Conservation (phyloP, 371 early-diverging fungal genomes). For the Mucor racemosus region DNA sequence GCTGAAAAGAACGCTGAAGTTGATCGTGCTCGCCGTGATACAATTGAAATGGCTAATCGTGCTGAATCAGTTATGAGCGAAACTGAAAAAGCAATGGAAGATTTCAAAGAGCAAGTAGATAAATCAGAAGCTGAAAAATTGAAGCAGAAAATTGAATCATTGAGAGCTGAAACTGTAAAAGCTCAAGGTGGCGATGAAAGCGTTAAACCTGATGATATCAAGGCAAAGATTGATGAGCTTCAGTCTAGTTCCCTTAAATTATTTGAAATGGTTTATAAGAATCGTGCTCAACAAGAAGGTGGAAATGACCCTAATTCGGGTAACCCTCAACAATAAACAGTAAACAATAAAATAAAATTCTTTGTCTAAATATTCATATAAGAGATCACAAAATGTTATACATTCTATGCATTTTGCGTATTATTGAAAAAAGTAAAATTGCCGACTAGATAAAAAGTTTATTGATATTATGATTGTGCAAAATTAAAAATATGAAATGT, state of each 20-base stretch:
- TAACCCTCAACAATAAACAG: conserved; percentile 5
- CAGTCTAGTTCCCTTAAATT: conserved; percentile 86
- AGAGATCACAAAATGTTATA: too few species aligned
- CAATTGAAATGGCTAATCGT: conserved; percentile 87
- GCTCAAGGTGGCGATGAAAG: conserved; percentile 63
- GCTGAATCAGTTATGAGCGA: conserved; percentile 87
- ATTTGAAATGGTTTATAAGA: conserved; percentile 94
- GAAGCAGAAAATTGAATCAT: conserved; percentile 69
- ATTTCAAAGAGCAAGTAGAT: conserved; percentile 90
- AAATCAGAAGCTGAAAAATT: conserved; percentile 76
- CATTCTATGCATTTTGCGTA: too few species aligned
- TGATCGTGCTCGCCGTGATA: conserved; percentile 85
- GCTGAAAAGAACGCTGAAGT: conserved; percentile 84
- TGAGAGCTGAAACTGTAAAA: conserved; percentile 69
- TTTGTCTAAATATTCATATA: too few species aligned
- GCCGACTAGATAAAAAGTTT: neutral
- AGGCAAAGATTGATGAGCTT: conserved; percentile 70
- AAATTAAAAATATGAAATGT: neutral
- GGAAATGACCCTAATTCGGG: conserved; percentile 4
- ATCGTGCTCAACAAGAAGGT: conserved; percentile 40
- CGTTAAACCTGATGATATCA: conserved; percentile 65
- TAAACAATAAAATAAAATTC: too few species aligned
- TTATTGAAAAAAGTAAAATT: too few species aligned
- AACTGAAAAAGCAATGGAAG: conserved; percentile 87
- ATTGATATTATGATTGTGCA: neutral